Conservation (phyloP, 73 alveolate genomes). For the Paramecium primaurelia region DNA sequence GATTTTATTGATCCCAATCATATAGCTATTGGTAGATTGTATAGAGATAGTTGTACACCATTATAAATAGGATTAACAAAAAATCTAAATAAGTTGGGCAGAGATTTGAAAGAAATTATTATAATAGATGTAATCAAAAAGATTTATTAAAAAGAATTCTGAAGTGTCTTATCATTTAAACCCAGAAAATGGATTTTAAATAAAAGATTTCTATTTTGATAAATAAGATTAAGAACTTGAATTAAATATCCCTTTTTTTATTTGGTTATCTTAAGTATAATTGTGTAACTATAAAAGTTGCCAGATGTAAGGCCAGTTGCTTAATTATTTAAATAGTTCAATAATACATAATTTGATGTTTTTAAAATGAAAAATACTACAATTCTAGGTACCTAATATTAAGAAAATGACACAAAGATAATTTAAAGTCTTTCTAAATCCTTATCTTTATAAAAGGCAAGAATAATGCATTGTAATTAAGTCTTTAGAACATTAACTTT, state of each 20-base stretch:
- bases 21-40: constrained; percentile 51
- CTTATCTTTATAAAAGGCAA: not conserved
- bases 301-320: not conserved
- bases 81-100: constrained; percentile 63
- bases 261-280: constrained; percentile 17
- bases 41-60: constrained; percentile 62
- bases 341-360: not conserved
- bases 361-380: no score
- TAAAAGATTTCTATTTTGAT: constrained; percentile 62
- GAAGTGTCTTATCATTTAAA: constrained; percentile 77
- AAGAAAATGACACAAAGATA: not conserved
- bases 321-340: not conserved
- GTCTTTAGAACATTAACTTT: not conserved
- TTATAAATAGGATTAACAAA: constrained; percentile 59
- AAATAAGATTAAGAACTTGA: constrained; percentile 49
- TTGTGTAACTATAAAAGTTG: not conserved
- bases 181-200: constrained; percentile 84
- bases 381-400: no score
- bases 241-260: not conserved
- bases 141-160: constrained; percentile 61
- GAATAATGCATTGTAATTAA: no score
- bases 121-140: constrained; percentile 57
- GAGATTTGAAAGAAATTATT: constrained; percentile 63
- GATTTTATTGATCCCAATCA: constrained; percentile 61
- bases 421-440: not conserved